Evolutionary conservation across 306 rosid species (phyloP), one percentile per base, ranked within the genome.

Genomic region (Lotus japonicus): DNA sequence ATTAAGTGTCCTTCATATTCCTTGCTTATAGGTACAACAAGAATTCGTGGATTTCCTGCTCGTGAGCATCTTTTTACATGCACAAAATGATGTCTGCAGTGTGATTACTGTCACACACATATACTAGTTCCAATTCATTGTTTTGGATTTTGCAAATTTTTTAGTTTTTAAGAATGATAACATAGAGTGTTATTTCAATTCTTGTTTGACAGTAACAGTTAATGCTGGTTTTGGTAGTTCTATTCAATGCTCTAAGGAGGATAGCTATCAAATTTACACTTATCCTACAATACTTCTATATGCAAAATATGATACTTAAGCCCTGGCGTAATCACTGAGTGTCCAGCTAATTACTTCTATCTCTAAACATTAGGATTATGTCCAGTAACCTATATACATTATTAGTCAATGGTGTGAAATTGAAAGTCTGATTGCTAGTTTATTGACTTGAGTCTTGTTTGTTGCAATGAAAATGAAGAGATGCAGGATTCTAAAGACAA

Each of bases 191-290:
- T 51, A 23, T 41, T 67, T 63, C 11, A 28, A 6, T 71, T n/a
- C n/a, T n/a, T n/a, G n/a, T 23, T 50, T 84, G 78, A 77, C 66
- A 77, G 15, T 71, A 61, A 83, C 91, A 89, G 96, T 80, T 89
- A 75, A 81, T 83, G 82, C 96, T 94, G 76, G 82, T 89, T 71
- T 77, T 89, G 80, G 96, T 85, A 83, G 94, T 91, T 4, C 63
- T 89, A 42, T 87, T 87, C 60, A 72, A 82, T 83, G 87, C 91
- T 58, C 80, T 83, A 73, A 82, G 78, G 77, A 85, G 80, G 84
- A 66, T 91, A 13, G 70, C 91, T 33, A 85, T 83, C 94, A 89
- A 85, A 89, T 89, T 67, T 87, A 89, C 85, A 87, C 87, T 91
- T 76, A 87, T 83, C 75, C 87, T 61, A 87, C 87, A 73, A 74